Base-by-base conservation (phyloP, 2,329 filamentous ascomycete species). In the Allantophomopsis lycopodina region DNA sequence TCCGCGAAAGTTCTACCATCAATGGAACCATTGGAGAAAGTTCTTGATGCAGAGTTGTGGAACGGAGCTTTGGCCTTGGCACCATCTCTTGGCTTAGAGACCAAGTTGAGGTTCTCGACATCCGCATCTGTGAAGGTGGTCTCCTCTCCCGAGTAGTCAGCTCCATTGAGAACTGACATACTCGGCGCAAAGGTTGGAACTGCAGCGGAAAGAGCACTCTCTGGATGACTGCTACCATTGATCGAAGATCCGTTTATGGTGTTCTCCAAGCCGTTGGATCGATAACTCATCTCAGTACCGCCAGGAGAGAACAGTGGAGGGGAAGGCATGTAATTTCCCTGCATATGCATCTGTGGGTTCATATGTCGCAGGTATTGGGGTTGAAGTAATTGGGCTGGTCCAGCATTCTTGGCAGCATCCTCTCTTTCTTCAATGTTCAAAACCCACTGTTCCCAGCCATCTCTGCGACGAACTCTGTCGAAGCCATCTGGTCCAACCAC, bases 361-460 rank as follows among this genome's bases (percentile, higher is more conserved):
- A 54, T 46, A 11, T 48, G 44, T n/a, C 48, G 50, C 28, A 37
- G 18, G 32, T 38, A 45, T 34, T 49, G 46, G 31, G 40, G 40
- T 16, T 42, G 48, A 7, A 47, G 51, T 35, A 55, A 53, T 39
- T 62, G 59, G 31, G 62, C 56, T n/a, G 76, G 73, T 7, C 87
- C 87, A 14, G 81, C 72, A 50, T 82, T 83, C 55, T 81, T 83
- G 32, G 83, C 84, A 15, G 74, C 69, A 33, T 76, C 68, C 48
- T 87, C 76, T 45, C 89, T 79, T 45, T 85, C 73, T 11, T 78
- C 71, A 53, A 78, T 68, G 2, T 74, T 71, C 42, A 93, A 61
- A 15, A 95, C 73, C 68, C 85, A 96, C 48, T 79, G 75, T 48
- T 81, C 69, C 85, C 87, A 95, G 18, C 75, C 77, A 15, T 85